These are phyloP conservation scores for Diaporthe ampelina DNA, from an alignment of 2,329 filamentous ascomycete species.

Conservation along the genomic window DNA sequence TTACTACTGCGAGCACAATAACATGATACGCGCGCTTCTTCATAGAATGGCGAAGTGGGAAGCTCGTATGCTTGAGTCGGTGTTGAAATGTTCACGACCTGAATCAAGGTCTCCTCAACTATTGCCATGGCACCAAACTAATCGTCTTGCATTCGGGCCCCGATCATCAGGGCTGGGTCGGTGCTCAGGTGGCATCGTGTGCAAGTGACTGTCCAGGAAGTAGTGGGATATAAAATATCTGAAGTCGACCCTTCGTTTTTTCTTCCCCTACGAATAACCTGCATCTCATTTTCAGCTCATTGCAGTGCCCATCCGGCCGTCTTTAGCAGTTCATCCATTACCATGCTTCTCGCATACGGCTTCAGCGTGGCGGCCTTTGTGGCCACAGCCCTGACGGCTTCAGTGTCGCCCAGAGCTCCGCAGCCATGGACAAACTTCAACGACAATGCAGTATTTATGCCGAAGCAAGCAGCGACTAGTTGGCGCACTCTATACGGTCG, in stretches of 20 bases:
- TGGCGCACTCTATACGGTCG: constrained; percentile 12
- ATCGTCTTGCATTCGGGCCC: not conserved
- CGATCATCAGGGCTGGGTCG: not conserved
- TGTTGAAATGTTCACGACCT: not conserved
- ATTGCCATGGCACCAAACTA: not conserved
- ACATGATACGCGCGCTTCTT: constrained; percentile 18
- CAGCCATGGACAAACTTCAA: constrained; percentile 8
- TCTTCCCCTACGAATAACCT: no score
- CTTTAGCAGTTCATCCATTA: not conserved
- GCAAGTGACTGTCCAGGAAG: no score
- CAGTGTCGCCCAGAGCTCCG: not conserved
- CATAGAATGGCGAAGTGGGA: no score
- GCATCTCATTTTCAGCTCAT: no score
- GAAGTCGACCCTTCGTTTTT: not conserved
- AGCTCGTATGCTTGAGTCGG: not conserved
- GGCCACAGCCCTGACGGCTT: not conserved
- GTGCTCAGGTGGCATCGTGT: no score
- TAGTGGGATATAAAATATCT: not conserved
- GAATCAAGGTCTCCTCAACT: not conserved
- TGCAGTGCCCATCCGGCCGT: no score
- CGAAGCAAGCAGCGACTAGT: not conserved
- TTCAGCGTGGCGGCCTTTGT: not conserved
- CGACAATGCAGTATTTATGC: constrained; percentile 6
- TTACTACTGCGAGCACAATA: not conserved
- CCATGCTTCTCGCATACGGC: not conserved